Evolutionary conservation across 345 rosid genomes (phyloP).

Genomic region (Hibiscus tridactylites): DNA sequence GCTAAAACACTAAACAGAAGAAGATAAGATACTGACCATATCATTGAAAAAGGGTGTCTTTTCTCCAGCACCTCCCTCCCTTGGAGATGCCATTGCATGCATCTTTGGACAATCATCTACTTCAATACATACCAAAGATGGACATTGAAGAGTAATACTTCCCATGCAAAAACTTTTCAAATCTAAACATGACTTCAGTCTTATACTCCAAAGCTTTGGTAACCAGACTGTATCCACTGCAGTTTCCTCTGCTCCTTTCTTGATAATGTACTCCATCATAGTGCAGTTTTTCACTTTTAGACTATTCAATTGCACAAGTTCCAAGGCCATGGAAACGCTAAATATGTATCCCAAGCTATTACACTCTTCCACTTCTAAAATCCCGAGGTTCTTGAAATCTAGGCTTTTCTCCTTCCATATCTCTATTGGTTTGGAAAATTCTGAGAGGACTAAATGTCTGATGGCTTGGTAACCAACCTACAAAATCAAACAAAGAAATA

Average conservation of each 20-base stretch:
- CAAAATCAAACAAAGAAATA: not conserved
- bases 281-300: not conserved
- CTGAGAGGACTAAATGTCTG: not conserved
- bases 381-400: not conserved
- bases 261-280: not conserved
- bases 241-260: not conserved
- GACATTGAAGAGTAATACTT: not conserved
- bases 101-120: constrained; percentile 1
- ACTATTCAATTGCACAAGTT: not conserved
- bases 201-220: not conserved
- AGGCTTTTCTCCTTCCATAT: not conserved
- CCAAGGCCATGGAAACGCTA: not conserved
- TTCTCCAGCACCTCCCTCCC: not conserved
- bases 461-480: not conserved
- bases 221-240: not conserved
- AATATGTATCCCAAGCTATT: not conserved
- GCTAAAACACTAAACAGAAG: not conserved
- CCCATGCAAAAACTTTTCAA: constrained; percentile 2
- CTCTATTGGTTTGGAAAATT: not conserved
- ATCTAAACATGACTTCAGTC: not conserved
- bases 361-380: not conserved
- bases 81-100: not conserved
- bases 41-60: not conserved
- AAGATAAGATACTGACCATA: not conserved
- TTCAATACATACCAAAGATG: not conserved